These are phyloP conservation scores for Tricholoma bakamatsutake DNA, from an alignment of 768 basidiomycete genomes.

Conservation along the genomic window DNA sequence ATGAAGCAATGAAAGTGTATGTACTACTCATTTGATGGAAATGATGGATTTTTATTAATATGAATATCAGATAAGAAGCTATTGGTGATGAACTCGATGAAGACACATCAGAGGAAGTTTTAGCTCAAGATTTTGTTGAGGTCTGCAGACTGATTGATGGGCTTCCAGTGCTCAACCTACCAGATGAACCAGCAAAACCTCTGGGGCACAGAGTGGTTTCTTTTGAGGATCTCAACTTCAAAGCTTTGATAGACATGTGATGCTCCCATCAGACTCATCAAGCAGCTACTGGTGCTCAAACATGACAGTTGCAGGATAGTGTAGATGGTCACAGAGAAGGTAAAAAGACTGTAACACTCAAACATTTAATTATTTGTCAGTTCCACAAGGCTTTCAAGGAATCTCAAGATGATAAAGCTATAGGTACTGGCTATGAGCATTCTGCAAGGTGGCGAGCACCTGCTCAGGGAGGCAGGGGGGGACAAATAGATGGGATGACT, in stretches of 20 bases:
- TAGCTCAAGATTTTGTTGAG: not conserved
- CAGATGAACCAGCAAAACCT: not conserved
- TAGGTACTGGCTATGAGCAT: not conserved
- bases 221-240: not conserved
- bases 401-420: not conserved
- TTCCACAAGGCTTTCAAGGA: not conserved
- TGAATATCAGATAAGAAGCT: no score
- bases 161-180: not conserved
- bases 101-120: not conserved
- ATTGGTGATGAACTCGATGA: slow-evolving; percentile 10
- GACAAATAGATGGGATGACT: not conserved
- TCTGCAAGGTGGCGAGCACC: not conserved
- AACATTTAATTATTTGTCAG: not conserved
- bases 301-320: no score
- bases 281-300: no score
- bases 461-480: not conserved
- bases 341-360: not conserved
- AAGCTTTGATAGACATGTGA: no score
- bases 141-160: no score
- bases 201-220: not conserved
- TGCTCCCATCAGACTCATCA: no score
- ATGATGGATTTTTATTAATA: not conserved
- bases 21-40: no score
- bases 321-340: no score
- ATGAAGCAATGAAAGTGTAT: slow-evolving; percentile 3